Percentiles rank a stretch among this genome's conserved stretches.
These are phyloP conservation scores for Noccaea caerulescens DNA, from an alignment of 345 rosid species.

Conservation along the genomic window DNA sequence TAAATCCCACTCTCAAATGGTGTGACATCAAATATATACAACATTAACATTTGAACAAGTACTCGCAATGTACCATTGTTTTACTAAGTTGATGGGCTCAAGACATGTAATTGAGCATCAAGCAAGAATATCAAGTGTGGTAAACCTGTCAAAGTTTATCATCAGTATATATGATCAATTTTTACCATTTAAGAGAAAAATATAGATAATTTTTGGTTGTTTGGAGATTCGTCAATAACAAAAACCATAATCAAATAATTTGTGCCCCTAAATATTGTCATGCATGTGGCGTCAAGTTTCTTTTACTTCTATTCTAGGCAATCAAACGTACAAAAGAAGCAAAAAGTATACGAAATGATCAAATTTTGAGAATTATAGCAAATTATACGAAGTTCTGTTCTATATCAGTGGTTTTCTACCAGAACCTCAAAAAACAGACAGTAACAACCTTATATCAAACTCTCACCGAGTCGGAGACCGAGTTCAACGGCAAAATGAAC, in stretches of 20 bases:
- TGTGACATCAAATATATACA: background rate
- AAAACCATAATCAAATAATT: too few species aligned
- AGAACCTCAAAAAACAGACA: background rate
- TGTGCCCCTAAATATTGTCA: too few species aligned
- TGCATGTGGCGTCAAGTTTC: too few species aligned
- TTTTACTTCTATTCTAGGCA: too few species aligned
- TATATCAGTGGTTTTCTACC: background rate
- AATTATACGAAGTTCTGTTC: constrained; percentile 8
- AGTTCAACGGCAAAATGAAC: background rate
- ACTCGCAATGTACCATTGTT: constrained; percentile 37
- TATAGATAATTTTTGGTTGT: too few species aligned
- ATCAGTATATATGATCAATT: background rate
- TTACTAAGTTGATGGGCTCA: constrained; percentile 3
- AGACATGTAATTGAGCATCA: background rate
- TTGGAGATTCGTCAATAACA: too few species aligned
- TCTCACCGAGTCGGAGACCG: background rate
- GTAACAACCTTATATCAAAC: background rate
- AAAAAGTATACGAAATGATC: background rate
- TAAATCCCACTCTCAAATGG: background rate
- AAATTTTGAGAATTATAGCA: constrained; percentile 2
- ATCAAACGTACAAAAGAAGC: too few species aligned
- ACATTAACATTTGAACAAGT: too few species aligned
- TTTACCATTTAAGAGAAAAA: too few species aligned
- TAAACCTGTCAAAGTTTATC: constrained; percentile 21
- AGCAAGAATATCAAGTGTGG: background rate